A percentile compares a stretch with the other conserved stretches of the same genome.
Conservation (phyloP, 306 rosid genomes). For the Castanea mollissima region DNA sequence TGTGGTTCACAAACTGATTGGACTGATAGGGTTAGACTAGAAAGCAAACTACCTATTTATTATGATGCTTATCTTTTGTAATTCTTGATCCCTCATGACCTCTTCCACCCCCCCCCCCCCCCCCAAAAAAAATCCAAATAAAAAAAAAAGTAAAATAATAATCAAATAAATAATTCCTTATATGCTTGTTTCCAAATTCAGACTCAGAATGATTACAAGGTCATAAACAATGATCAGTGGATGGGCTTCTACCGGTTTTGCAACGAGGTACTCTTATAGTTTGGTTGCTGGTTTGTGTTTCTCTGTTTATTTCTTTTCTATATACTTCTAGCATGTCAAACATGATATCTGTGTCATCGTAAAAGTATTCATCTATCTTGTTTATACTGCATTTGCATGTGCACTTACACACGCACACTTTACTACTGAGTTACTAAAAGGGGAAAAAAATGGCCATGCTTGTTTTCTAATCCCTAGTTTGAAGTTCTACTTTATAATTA, state of each 20-base stretch:
- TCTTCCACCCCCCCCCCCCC: not conserved
- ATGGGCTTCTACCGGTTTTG: conserved; percentile 96
- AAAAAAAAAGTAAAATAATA: not conserved
- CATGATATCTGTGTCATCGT: not conserved
- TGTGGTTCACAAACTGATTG: not conserved
- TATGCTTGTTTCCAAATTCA: conserved; percentile 36
- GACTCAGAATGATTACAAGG: conserved; percentile 93
- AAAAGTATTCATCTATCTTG: no score
- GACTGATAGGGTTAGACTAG: not conserved
- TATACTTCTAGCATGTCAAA: not conserved
- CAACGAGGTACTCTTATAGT: conserved; percentile 63
- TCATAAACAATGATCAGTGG: conserved; percentile 97
- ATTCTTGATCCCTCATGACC: not conserved
- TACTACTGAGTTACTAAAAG: no score
- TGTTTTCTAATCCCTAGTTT: no score
- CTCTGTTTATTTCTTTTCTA: not conserved
- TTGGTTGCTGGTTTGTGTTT: not conserved
- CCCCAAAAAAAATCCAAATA: not conserved
- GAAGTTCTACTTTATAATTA: no score
- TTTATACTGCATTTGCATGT: no score
- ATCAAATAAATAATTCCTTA: conserved; percentile 8
- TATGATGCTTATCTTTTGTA: not conserved
- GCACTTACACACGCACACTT: no score
- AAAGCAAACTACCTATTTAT: not conserved
- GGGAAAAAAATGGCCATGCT: no score